Evolutionary conservation across 2,329 filamentous ascomycete species (phyloP).

Genomic region (Phyllosticta paracitricarpa): DNA sequence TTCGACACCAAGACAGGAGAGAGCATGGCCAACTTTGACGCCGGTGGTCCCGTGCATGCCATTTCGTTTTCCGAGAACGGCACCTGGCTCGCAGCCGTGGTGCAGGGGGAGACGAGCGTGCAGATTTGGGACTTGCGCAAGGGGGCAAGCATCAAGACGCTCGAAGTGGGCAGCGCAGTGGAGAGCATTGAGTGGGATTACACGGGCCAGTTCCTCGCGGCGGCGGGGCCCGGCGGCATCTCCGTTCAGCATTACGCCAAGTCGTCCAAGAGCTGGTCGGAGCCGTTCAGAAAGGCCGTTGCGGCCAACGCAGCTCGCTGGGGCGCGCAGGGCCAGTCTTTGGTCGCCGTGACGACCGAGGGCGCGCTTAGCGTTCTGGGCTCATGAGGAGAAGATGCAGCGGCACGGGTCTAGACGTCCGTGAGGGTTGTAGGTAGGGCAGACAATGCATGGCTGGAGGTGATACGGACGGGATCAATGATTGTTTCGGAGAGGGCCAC

Average conservation of each 20-base stretch:
- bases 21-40: constrained; percentile 62
- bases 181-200: constrained; percentile 82
- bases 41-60: constrained; percentile 57
- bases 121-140: constrained; percentile 90
- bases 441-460: too few relatives aligned
- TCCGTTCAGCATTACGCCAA: constrained; percentile 88
- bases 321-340: constrained; percentile 63
- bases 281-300: constrained; percentile 68
- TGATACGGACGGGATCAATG: too few relatives aligned
- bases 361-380: constrained; percentile 66
- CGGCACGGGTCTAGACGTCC: constrained; percentile 10
- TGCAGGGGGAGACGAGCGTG: constrained; percentile 66
- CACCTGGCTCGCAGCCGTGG: constrained; percentile 82
- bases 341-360: constrained; percentile 65
- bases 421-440: constrained; percentile 9
- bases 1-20: constrained; percentile 77
- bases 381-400: constrained; percentile 20
- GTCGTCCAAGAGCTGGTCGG: constrained; percentile 76
- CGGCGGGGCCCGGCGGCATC: constrained; percentile 67
- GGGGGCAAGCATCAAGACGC: constrained; percentile 67
- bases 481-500: too few relatives aligned
- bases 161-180: constrained; percentile 74
- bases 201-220: constrained; percentile 83
- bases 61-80: constrained; percentile 93
- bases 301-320: constrained; percentile 65